Evolutionary conservation across 106 monocot species (phyloP).

Genomic region (Dendrobium huoshanense): DNA sequence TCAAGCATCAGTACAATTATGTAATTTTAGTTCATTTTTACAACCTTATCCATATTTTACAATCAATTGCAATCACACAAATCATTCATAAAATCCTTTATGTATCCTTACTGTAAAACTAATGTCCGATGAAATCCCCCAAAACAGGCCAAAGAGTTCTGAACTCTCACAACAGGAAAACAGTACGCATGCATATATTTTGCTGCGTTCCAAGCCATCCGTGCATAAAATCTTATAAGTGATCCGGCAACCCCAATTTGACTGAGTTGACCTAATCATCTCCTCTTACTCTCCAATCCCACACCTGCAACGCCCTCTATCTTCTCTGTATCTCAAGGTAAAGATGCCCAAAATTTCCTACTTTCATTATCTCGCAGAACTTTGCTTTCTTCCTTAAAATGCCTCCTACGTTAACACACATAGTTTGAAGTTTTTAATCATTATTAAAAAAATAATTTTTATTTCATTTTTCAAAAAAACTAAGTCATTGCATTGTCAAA

Average conservation of each 20-base stretch:
- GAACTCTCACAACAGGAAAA: no score
- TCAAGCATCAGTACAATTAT: neutral
- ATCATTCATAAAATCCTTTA: neutral
- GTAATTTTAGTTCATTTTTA: neutral
- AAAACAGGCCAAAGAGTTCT: no score
- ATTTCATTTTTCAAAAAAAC: no score
- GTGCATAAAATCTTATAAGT: neutral
- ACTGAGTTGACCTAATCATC: neutral
- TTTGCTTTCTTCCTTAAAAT: neutral
- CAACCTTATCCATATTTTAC: neutral
- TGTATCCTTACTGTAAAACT: neutral
- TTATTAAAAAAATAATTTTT: neutral
- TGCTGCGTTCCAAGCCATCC: neutral
- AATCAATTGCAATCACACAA: neutral
- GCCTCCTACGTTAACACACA: no score
- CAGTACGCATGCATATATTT: no score
- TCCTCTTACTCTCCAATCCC: neutral
- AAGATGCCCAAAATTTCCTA: neutral
- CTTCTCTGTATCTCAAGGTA: neutral
- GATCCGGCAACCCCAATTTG: neutral
- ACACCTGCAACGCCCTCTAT: neutral
- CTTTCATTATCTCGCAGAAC: neutral
- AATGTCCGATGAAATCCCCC: no score
- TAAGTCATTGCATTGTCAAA: neutral
- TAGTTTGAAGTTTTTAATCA: no score